Evolutionary conservation across 2,329 filamentous ascomycete genomes (phyloP), one percentile per base, ranked within the genome.

Genomic region (Fusarium denticulatum): DNA sequence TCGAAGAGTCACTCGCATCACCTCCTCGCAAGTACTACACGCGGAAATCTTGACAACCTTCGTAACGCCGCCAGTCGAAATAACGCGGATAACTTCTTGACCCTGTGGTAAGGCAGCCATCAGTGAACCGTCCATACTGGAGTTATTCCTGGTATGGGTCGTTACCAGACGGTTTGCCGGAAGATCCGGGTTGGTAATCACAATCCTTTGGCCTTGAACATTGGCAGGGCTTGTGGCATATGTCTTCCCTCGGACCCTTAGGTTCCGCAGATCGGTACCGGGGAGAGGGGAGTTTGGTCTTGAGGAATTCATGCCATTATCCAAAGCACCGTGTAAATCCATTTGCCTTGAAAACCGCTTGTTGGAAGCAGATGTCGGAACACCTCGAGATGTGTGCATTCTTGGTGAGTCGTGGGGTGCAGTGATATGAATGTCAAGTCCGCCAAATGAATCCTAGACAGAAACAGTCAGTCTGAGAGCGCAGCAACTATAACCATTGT

Each of bases 31-130:
- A 10, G 93, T 96, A 79, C 92, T 95, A 87, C 95, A 98, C 73
- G 94, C 93, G 73, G 94, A 93, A 75, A 98, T 95, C 82, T 96
- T 96, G 79, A 99, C 91, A 30, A 98, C 95, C 79, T 97, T 97
- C 53, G 95, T 97, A 70, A 95, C 91, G 58, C 95, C 96, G 71
- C 92, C 94, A 55, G 95, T 96, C 75, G 94, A 97, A 79, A 98
- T 97, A 75, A 98, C 94, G 72, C 95, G 90, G 73, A 98, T 97
- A 69, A 97, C 90, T 67, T 95, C 93, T 81, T 97, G 94, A 82
- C 95, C 94, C 73, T 92, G 89, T 64, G 95, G 95, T 78, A 98
- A 85, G 67, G 93, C 92, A 74, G 94, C 94, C 88, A 96, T 96
- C 72, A 96, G 91, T 76, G 94, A 92, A 71, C 92, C 92, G 82